Base-by-base conservation (phyloP, 2,329 filamentous ascomycete species). In the Colletotrichum tropicale region DNA sequence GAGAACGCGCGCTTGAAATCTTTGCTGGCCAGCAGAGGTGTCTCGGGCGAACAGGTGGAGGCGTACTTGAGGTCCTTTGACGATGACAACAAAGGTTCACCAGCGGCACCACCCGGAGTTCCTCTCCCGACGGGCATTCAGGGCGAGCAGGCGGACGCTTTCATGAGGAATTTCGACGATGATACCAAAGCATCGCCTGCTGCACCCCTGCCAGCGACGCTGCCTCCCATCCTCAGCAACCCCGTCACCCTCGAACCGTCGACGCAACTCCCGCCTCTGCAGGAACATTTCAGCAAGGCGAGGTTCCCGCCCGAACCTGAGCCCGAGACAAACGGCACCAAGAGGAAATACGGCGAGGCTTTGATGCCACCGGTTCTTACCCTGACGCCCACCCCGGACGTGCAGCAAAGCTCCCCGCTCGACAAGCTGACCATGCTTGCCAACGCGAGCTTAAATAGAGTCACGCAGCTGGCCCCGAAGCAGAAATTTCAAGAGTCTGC, bases 1-100 rank as follows among this genome's bases (percentile, higher is more conserved):
- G 88, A 89, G 78, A 91, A 91, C 76, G 82, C 82, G 65, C 80
- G 85, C 34, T 81, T 91, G 30, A 83, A 87, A 16, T 81, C 82
- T 52, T 81, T 90, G 73, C 82, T 90, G 24, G 80, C 81, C 8
- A 81, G 83, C 38, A 81, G 82, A 64, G 87, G 87, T 16, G 84
- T 88, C 32, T 74, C 78, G 56, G 78, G 79, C n/a, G 82, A 80
- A 5, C 85, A 87, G 71, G 79, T 88, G 24, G 85, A 87, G 28
- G 83, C 80, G 71, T 88, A 86, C 66, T 78, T 87, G 76, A 80
- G 81, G 61, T 81, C 81, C 55, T 85, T 84, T 55, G 82, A 82
- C 66, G 81, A 83, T 71, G 81, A 82, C 52, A 78, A 28, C 60
- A 66, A 66, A 30, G 55, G 16, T 36, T 81, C 68, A 80, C 79